Evolutionary conservation across 371 early-diverging fungal species (phyloP), one percentile per base, ranked within the genome.

Genomic region (Mortierella sp.): DNA sequence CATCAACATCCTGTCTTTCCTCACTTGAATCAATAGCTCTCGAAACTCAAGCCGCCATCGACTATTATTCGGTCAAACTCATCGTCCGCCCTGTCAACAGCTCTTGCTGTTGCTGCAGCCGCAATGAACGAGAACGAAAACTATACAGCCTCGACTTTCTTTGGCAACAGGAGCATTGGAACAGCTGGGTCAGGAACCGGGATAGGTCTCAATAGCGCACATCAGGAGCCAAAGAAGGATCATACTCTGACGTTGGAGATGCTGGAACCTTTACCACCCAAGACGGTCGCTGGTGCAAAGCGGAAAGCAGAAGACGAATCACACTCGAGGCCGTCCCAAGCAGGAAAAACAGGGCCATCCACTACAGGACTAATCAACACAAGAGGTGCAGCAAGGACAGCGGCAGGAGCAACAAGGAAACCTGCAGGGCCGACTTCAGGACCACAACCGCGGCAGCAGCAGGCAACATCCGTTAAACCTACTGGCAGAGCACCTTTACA

Each of bases 1-100:
- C 28, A 28, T 11, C 28, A 28, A 57, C 57, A 59, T n/a, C n/a
- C n/a, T 31, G 31, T 31, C 19, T 6, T 31, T 24, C 9, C 24
- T 19, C 21, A 14, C 40, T n/a, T 26, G 8, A 3, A 46, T 9
- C 57, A 67, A 69, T 71, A 78, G 78, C 51, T 73, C 57, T 78
- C 79, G 26, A 79, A 79, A 37, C 69, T 79, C 50, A 73, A 69
- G 43, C 79, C 73, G 1, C 79, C 79, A 6, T 51, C 74, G 37
- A 67, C 79, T 14, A 73, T 79, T 37, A 46, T 48, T 13, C 79
- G 79, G 51, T 69, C 79, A 53, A 74, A 73, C 50, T 79, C 79
- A 24, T 79, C 79, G 3, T 74, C 79, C 1, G 59, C 74, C 19
- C 55, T 74, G 0, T 69, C 73, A 24, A 74, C 79, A 48, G 74